Evolutionary conservation across 495 filamentous ascomycete genomes (phyloP).

Genomic region (Penicillium cataractarum): DNA sequence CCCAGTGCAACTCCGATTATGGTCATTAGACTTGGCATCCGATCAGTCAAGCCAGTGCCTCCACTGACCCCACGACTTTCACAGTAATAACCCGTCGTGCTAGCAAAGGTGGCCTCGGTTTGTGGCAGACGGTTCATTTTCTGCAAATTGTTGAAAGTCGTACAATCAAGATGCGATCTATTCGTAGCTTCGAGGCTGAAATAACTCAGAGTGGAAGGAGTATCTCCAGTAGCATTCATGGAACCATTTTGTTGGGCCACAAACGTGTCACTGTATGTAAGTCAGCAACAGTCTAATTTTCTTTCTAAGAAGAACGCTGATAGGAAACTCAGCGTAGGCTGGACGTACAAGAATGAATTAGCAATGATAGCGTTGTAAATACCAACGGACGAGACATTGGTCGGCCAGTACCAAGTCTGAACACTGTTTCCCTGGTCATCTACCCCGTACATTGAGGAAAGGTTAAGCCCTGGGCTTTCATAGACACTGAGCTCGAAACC

Average conservation of each 20-base stretch:
- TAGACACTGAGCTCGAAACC: background rate
- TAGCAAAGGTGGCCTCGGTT: background rate
- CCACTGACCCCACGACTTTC: background rate
- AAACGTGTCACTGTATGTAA: conserved; percentile 9
- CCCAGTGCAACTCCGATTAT: background rate
- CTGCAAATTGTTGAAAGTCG: conserved; percentile 2
- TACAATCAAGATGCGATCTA: conserved; percentile 3
- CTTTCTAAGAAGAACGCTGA: background rate
- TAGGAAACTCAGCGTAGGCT: background rate
- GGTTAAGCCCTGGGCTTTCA: background rate
- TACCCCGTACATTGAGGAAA: conserved; percentile 6
- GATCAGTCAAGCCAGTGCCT: background rate
- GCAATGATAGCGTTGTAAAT: background rate
- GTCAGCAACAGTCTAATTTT: background rate
- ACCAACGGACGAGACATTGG: background rate
- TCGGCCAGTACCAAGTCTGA: conserved; percentile 19
- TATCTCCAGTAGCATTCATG: background rate
- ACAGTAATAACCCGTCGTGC: background rate
- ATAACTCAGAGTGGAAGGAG: background rate
- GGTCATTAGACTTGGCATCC: background rate
- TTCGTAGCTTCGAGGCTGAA: background rate
- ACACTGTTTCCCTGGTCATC: conserved; percentile 2
- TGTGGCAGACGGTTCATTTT: conserved; percentile 2
- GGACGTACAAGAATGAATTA: conserved; percentile 11
- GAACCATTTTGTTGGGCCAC: conserved; percentile 9